A percentile compares a stretch with the other conserved stretches of the same genome.
Conservation (phyloP, 495 filamentous ascomycete genomes). For the Neurospora intermedia region DNA sequence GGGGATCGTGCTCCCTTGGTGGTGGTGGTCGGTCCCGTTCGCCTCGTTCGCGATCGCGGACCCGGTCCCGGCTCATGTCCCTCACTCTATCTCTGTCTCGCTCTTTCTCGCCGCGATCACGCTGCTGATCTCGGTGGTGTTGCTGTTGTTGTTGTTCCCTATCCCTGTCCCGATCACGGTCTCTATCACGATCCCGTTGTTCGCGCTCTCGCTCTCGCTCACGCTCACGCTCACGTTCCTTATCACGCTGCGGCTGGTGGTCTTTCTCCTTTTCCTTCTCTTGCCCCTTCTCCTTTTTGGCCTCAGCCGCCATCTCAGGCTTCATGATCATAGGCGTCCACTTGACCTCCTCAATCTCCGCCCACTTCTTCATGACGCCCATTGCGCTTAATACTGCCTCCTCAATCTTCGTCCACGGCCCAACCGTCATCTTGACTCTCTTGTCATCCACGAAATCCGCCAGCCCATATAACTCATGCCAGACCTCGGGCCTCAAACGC, state of each 20-base stretch:
- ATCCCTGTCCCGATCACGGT: slow-evolving; percentile 1
- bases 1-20: neutral
- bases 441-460: slow-evolving; percentile 14
- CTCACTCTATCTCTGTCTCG: neutral
- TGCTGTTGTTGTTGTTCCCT: neutral
- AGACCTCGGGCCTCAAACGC: slow-evolving; percentile 11
- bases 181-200: slow-evolving; percentile 2
- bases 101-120: neutral
- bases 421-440: slow-evolving; percentile 16
- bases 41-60: neutral
- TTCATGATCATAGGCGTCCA: slow-evolving; percentile 17
- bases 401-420: slow-evolving; percentile 27
- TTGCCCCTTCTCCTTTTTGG: slow-evolving; percentile 1
- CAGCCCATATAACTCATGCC: slow-evolving; percentile 13
- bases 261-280: slow-evolving; percentile 3
- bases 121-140: neutral
- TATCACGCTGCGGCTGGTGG: neutral
- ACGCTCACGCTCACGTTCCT: slow-evolving; percentile 1
- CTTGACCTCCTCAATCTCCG: slow-evolving; percentile 19
- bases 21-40: neutral
- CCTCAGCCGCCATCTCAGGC: neutral
- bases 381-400: slow-evolving; percentile 18
- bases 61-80: neutral
- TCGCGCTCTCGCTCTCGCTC: slow-evolving; percentile 5
- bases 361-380: slow-evolving; percentile 20